Percentiles rank a stretch among this genome's conserved stretches.
phyloP scores from a whole-genome alignment of 2,329 filamentous ascomycete genomes.

The Fusarium circinatum region DNA sequence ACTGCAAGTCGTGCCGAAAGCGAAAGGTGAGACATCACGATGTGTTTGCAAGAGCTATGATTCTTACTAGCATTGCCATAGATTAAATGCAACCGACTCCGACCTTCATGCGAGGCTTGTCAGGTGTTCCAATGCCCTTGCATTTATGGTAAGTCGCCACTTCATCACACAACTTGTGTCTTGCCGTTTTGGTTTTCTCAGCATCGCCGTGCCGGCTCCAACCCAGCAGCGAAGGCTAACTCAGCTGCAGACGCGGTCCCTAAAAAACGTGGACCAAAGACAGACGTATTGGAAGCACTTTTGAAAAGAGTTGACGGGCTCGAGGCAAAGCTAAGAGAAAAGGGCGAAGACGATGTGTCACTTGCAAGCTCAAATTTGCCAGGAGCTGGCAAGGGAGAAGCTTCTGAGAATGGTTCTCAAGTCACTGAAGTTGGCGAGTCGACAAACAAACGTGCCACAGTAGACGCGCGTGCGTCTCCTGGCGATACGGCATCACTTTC shows the following conservation, averaged over 20 bases:
- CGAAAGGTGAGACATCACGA: constrained; percentile 73
- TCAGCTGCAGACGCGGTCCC: constrained; percentile 77
- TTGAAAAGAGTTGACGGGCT: constrained; percentile 87
- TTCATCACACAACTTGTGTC: background rate
- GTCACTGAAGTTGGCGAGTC: constrained; percentile 47
- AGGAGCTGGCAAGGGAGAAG: constrained; percentile 33
- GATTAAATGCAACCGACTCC: constrained; percentile 92
- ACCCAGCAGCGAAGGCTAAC: constrained; percentile 1
- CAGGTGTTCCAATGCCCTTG: constrained; percentile 90
- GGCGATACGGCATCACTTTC: constrained; percentile 39
- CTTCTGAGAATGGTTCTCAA: constrained; percentile 41
- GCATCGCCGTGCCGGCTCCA: background rate
- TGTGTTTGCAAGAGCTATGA: background rate
- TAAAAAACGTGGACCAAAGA: constrained; percentile 91
- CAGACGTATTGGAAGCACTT: constrained; percentile 85
- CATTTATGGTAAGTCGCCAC: constrained; percentile 76
- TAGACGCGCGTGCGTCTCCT: constrained; percentile 50
- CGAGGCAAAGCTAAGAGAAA: constrained; percentile 80
- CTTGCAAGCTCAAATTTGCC: constrained; percentile 36
- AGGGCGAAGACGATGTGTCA: constrained; percentile 57
- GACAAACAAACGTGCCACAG: constrained; percentile 53
- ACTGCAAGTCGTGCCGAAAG: constrained; percentile 94
- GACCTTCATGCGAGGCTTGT: constrained; percentile 87
- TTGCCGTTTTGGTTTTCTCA: background rate
- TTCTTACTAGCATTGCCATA: constrained; percentile 49